Evolutionary conservation across 2,329 filamentous ascomycete species (phyloP), one percentile per base, ranked within the genome.

Genomic region (Trichoderma guizhouense): DNA sequence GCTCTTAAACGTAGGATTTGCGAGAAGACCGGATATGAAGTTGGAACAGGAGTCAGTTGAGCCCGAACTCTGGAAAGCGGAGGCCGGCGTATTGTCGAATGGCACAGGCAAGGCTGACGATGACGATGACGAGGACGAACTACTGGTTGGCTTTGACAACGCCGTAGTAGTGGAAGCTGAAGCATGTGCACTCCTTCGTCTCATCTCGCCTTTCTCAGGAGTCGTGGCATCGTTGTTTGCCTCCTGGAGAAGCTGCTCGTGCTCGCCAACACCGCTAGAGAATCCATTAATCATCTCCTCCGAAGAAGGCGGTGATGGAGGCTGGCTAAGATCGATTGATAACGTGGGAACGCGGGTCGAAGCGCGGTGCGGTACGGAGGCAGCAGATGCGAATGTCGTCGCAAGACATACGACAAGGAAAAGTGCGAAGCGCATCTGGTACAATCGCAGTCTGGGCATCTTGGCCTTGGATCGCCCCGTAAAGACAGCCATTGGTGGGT

Each of bases 21-120:
- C 83, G 65, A 96, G 86, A 76, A 97, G 89, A 3, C 80, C 80
- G 66, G 88, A 84, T 80, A 97, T 91, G 81, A 95, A 95, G 6
- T 79, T 79, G 3, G 90, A 88, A 77, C 92, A 95, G 6, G 83
- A 82, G 28, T 83, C 79, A 34, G 83, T 80, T 61, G 85, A 86
- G 65, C 84, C 82, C 12, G 81, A 76, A 68, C 79, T 81, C 18
- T 87, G 86, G 81, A 93, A 92, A 75, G 92, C 91, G 73, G 85
- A 85, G 8, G 86, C 86, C 34, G 92, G 80, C 63, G 86, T 87
- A 71, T 87, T 89, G 76, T 94, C 92, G 77, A 93, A 93, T 2
- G 91, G 87, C 12, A 81, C 88, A 0, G 91, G 92, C 55, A 92
- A 81, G 6, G 86, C 82, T 73, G 39, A 55, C 1, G 63, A 39